Percentiles rank a stretch among this genome's conserved stretches.
Conservation (phyloP, 495 filamentous ascomycete species). For the Hapsidospora chrysogenum region DNA sequence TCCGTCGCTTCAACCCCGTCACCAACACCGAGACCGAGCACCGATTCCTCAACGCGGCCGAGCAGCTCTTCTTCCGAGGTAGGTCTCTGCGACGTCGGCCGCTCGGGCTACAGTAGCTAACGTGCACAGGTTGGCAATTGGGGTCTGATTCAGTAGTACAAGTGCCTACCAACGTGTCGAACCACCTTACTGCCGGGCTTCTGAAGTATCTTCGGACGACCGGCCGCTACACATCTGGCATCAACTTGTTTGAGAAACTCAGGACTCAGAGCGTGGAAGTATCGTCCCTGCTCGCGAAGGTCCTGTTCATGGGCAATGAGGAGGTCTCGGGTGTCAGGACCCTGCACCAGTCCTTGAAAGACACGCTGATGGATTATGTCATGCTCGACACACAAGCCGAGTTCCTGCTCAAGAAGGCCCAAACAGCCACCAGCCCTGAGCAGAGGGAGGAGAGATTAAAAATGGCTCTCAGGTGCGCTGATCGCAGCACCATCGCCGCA, state of each 20-base stretch:
- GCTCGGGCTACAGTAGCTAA: conserved; percentile 2
- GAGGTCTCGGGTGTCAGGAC: conserved; percentile 86
- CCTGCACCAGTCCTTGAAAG: conserved; percentile 71
- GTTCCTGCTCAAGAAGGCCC: conserved; percentile 78
- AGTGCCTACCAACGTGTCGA: conserved; percentile 93
- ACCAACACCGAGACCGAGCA: conserved; percentile 96
- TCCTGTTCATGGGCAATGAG: conserved; percentile 84
- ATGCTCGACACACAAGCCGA: conserved; percentile 84
- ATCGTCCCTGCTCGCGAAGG: conserved; percentile 76
- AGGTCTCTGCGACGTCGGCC: conserved; percentile 1
- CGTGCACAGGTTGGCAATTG: conserved; percentile 62
- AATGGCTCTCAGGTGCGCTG: conserved; percentile 83
- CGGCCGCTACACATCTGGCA: conserved; percentile 84
- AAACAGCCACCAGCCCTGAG: conserved; percentile 24
- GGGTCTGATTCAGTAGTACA: conserved; percentile 96
- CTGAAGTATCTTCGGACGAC: conserved; percentile 96
- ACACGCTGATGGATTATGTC: conserved; percentile 91
- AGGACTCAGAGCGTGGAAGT: conserved; percentile 82
- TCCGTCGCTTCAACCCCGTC: conserved; percentile 89
- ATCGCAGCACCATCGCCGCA: conserved; percentile 82
- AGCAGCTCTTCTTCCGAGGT: conserved; percentile 91
- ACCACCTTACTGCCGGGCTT: conserved; percentile 80
- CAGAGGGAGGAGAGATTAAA: conserved; percentile 41
- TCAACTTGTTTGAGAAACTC: conserved; percentile 95
- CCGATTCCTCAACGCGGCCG: conserved; percentile 86